Evolutionary conservation across 805 yeast genomes (phyloP).

Genomic region (Grigorovia transvaalensis): DNA sequence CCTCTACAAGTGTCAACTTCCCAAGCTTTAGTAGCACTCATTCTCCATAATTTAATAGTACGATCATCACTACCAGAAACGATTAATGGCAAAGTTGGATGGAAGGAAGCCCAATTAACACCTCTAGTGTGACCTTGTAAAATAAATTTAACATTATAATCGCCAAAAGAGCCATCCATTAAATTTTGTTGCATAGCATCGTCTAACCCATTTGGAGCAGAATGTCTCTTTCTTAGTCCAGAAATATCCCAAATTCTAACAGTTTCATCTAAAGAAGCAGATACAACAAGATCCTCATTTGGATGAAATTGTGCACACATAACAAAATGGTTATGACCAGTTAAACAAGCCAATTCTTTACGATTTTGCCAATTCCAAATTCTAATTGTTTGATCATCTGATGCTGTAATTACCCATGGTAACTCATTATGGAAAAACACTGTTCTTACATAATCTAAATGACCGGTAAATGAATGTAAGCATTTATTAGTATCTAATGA

Average conservation of each 20-base stretch:
- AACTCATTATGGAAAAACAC: conserved; percentile 90
- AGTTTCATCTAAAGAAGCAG: conserved; percentile 96
- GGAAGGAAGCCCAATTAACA: conserved; percentile 97
- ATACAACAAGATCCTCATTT: conserved; percentile 83
- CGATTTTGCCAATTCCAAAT: conserved; percentile 99
- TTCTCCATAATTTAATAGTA: conserved; percentile 91
- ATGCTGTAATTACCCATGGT: conserved; percentile 94
- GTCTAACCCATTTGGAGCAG: conserved; percentile 56
- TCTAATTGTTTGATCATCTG: conserved; percentile 97
- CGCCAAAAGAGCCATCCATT: conserved; percentile 91
- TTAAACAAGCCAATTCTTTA: conserved; percentile 90
- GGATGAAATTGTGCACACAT: conserved; percentile 99
- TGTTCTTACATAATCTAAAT: conserved; percentile 89
- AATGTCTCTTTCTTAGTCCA: conserved; percentile 88
- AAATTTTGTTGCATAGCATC: conserved; percentile 51
- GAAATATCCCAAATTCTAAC: conserved; percentile 98
- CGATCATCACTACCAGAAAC: conserved; percentile 96
- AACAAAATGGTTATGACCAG: conserved; percentile 97
- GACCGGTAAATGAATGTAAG: conserved; percentile 84
- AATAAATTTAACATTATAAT: conserved; percentile 89
- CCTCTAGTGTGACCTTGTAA: conserved; percentile 98
- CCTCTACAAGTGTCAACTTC: conserved; percentile 98
- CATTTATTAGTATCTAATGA: conserved; percentile 84
- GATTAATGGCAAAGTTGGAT: conserved; percentile 88
- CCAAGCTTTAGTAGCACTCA: conserved; percentile 97